Base-by-base conservation (phyloP, 495 filamentous ascomycete genomes). In the Aspergillus sparsus region DNA sequence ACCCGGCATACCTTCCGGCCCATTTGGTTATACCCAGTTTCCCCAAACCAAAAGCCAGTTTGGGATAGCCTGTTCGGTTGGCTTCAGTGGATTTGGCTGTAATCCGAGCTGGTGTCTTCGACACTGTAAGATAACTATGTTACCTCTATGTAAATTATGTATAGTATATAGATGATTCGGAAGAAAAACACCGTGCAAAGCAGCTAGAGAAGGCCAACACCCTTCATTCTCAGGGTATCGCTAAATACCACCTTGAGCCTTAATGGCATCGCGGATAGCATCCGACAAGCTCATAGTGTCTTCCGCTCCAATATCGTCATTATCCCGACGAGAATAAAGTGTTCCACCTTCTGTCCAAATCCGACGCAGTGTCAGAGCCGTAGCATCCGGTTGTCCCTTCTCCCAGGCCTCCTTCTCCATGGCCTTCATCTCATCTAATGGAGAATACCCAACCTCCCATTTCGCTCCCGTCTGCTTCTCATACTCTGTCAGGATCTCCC, bases 341-440 rank as follows among this genome's bases (percentile, higher is more conserved):
- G 88, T 90, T 1, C 87, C 84, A 0, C 88, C 88, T 66, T 89
- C 83, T 0, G 83, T 81, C 88, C 87, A 90, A 46, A 90, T 90
- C 27, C 87, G 76, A 51, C 83, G 72, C 63, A 90, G 72, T 0
- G 88, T 89, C 39, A 78, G 70, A 1, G 67, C 55, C 0, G 83
- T 85, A n/a, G 87, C 85, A 18, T 63, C 33, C 2, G 85, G 83
- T 42, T 76, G 71, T 0, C 76, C 75, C 27, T 75, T 70, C 27
- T 78, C 80, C 84, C 84, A 89, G 1, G 79, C 74, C 65, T 79
- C 70, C 39, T 69, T 67, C 69, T 90, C 88, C 33, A 83, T 49
- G 51, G 76, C 65, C 31, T 75, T 76, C 42, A 89, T 67, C 46
- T 75, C 71, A 0, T 79, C 74, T 9, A 86, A 72, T 0, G 83